Evolutionary conservation across 2,329 filamentous ascomycete species (phyloP), one percentile per base, ranked within the genome.

Genomic region (Arachnomyces sp.): DNA sequence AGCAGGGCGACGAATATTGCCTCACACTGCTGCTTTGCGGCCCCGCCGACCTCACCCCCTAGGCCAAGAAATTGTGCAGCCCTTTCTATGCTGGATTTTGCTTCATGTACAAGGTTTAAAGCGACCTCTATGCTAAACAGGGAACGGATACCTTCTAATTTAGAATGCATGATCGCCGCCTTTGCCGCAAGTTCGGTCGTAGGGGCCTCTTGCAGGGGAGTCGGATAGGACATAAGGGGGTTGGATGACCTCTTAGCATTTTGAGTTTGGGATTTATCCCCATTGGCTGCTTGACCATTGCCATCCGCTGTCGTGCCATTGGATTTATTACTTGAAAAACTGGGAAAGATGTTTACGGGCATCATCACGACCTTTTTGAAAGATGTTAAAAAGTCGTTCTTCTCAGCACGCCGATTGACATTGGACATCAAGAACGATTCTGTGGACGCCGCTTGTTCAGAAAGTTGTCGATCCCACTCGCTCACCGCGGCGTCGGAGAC

Each of bases 351-450:
- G 38, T 86, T 94, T 36, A 98, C 90, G 2, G 92, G 92, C 81
- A 95, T 93, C 89, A 98, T 95, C 49, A 98, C 86, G 7, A 98
- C 92, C 62, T 96, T 96, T 58, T 88, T 95, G 72, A 98, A 98
- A 0, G 89, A 95, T 34, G 82, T 92, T 45, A 98, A 60, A 54
- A 98, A 98, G 59, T 98, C 92, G 51, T 88, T 86, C 66, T 98
- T 98, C 48, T 93, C 92, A 1, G 88, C 92, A 59, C 94, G 88
- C 17, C 92, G 78, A 57, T 90, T 95, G 56, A 96, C 80, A 59
- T 88, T 95, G 16, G 84, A 84, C 90, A 96, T 95, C 66, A 88
- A 92, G 57, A 93, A 94, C 0, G 86, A 92, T 64, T 98, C 92
- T 0, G 86, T 82, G 2, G 83, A 85, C 12, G 86, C 88, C 50